These are phyloP conservation scores for Ambrosia trifida DNA, from an alignment of 129 eudicot genomes.

Conservation along the genomic window DNA sequence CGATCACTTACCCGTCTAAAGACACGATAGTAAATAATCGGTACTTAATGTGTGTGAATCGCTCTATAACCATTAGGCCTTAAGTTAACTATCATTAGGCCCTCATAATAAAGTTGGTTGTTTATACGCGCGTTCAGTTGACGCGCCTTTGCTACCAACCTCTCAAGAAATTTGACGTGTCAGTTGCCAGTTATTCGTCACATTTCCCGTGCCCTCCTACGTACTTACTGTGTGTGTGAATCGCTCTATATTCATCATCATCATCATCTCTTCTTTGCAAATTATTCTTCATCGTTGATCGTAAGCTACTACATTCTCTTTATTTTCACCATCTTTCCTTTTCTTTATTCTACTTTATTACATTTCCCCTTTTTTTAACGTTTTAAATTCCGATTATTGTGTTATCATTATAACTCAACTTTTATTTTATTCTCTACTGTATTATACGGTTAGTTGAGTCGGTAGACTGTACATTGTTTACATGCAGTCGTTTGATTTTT, in stretches of 20 bases:
- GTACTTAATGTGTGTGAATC: too few relatives aligned
- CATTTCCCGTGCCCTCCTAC: conserved; percentile 18
- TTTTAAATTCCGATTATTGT: neutral
- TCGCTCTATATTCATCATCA: neutral
- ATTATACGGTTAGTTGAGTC: conserved; percentile 6
- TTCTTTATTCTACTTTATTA: neutral
- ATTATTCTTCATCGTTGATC: neutral
- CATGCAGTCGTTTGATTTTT: conserved; percentile 10
- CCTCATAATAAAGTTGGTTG: too few relatives aligned
- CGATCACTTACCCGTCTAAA: too few relatives aligned
- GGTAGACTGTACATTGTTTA: conserved; percentile 8
- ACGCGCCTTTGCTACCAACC: conserved; percentile 19
- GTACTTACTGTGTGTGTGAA: neutral
- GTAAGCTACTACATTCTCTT: conserved; percentile 31
- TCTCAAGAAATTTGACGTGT: conserved; percentile 3
- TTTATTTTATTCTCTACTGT: neutral
- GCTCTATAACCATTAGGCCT: too few relatives aligned
- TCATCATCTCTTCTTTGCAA: conserved; percentile 1
- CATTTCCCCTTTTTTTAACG: neutral
- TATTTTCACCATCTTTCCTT: neutral
- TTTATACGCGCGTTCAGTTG: conserved; percentile 21
- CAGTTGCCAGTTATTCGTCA: conserved; percentile 5
- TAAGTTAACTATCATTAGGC: too few relatives aligned
- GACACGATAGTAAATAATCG: too few relatives aligned
- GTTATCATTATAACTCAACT: neutral